phyloP scores from a whole-genome alignment of 2,329 filamentous ascomycete species.

The Uncinocarpus reesii region DNA sequence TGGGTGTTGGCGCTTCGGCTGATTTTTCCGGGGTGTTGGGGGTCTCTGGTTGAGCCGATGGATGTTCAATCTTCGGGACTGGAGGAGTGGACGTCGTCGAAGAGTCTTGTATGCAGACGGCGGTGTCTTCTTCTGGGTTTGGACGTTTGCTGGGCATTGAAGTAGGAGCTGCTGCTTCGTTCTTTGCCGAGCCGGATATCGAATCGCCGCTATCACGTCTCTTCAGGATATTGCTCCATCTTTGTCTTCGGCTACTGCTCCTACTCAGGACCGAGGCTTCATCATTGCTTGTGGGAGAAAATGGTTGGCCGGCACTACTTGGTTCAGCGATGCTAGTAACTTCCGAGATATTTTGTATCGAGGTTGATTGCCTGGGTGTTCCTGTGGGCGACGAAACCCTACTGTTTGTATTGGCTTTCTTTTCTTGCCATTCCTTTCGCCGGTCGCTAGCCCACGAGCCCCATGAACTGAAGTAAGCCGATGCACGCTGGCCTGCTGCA shows the following conservation, averaged over 20 bases:
- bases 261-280: slow-evolving; percentile 9
- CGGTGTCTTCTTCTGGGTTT: neutral
- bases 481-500: slow-evolving; percentile 46
- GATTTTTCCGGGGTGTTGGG: neutral
- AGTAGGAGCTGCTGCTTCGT: neutral
- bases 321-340: slow-evolving; percentile 10
- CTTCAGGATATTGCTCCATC: slow-evolving; percentile 31
- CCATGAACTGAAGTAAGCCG: slow-evolving; percentile 55
- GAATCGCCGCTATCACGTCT: slow-evolving; percentile 15
- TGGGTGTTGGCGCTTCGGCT: slow-evolving; percentile 7
- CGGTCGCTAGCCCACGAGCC: slow-evolving; percentile 48
- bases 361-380: slow-evolving; percentile 9
- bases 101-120: too few species aligned
- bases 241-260: slow-evolving; percentile 15
- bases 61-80: neutral
- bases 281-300: neutral
- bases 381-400: slow-evolving; percentile 3
- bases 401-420: slow-evolving; percentile 20
- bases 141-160: neutral
- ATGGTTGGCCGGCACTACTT: slow-evolving; percentile 19
- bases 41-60: neutral
- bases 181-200: neutral
- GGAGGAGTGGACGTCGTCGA: neutral
- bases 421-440: slow-evolving; percentile 39
- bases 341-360: neutral